A percentile compares a stretch with the other conserved stretches of the same genome.
Evolutionary conservation across 176 grass and related monocot genomes (phyloP).

Genomic region (Carex pumila): DNA sequence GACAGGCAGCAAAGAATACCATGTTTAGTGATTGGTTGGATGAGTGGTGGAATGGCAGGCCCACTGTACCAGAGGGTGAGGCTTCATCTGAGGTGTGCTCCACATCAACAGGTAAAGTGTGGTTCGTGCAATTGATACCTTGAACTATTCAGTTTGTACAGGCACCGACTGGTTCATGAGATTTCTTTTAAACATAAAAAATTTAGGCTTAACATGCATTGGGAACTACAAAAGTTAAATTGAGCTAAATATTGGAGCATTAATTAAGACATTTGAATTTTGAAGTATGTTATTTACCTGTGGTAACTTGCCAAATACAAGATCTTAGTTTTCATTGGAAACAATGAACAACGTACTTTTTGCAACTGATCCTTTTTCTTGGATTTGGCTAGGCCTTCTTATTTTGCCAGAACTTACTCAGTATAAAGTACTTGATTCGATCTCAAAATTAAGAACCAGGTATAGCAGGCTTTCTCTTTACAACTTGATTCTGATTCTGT

Average conservation of each 20-base stretch:
- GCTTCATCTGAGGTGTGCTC: background rate
- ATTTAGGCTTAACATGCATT: background rate
- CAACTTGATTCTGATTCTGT: background rate
- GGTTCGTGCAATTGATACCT: background rate
- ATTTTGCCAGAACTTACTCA: background rate
- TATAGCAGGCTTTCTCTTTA: background rate
- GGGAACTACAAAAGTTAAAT: background rate
- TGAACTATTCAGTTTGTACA: background rate
- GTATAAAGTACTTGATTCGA: background rate
- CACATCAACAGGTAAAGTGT: background rate
- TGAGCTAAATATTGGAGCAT: background rate
- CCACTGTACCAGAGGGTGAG: constrained; percentile 22
- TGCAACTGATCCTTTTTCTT: background rate
- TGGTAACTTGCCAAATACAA: background rate
- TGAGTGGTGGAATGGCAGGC: constrained; percentile 66
- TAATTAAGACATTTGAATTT: background rate
- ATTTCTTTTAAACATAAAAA: background rate
- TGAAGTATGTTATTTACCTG: background rate
- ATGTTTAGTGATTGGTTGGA: constrained; percentile 96
- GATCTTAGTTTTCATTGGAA: background rate
- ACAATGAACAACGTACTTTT: background rate
- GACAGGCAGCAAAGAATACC: constrained; percentile 65
- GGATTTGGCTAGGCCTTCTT: background rate
- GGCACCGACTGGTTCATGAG: background rate
- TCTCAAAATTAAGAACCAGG: background rate